A percentile compares a stretch with the other conserved stretches of the same genome.
These are phyloP conservation scores for Schizosaccharomyces versatilis DNA, from an alignment of 1,139 yeast genomes.

Conservation along the genomic window DNA sequence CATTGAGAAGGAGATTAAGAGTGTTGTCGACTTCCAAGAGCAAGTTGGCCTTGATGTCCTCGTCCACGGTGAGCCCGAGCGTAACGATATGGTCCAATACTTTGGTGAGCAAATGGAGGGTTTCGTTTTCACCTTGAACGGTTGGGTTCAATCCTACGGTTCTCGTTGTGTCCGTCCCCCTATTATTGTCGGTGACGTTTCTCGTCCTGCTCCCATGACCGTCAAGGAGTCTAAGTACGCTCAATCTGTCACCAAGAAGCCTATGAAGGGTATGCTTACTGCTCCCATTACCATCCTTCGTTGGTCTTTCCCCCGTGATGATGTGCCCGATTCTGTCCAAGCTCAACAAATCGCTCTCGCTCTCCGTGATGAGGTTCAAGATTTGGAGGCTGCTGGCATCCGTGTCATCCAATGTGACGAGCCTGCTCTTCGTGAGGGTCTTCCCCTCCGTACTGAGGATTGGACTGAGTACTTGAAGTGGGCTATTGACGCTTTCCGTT, in stretches of 20 bases:
- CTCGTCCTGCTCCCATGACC: slow-evolving; percentile 96
- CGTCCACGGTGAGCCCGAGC: slow-evolving; percentile 99
- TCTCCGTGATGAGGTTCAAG: slow-evolving; percentile 93
- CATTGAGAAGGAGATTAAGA: slow-evolving; percentile 89
- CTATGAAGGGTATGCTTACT: slow-evolving; percentile 99
- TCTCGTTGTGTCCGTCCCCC: slow-evolving; percentile 99
- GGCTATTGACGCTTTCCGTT: slow-evolving; percentile 99
- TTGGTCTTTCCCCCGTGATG: slow-evolving; percentile 99
- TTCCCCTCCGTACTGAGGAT: slow-evolving; percentile 90
- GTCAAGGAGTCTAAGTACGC: slow-evolving; percentile 98
- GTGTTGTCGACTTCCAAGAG: slow-evolving; percentile 95
- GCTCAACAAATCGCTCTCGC: slow-evolving; percentile 95
- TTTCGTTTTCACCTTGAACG: slow-evolving; percentile 92
- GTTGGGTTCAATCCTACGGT: slow-evolving; percentile 99
- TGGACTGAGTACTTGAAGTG: slow-evolving; percentile 90
- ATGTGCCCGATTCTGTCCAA: slow-evolving; percentile 80
- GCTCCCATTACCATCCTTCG: slow-evolving; percentile 98
- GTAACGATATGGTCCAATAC: slow-evolving; percentile 99
- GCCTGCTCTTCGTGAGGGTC: slow-evolving; percentile 99
- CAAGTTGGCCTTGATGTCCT: slow-evolving; percentile 92
- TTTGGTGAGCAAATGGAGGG: slow-evolving; percentile 97
- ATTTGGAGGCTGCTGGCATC: slow-evolving; percentile 94
- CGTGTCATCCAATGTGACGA: slow-evolving; percentile 97
- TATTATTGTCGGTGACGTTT: slow-evolving; percentile 93
- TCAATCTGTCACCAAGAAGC: slow-evolving; percentile 82